These are phyloP conservation scores for Blastobotrys muscicola DNA, from an alignment of 805 yeast species.

Conservation along the genomic window DNA sequence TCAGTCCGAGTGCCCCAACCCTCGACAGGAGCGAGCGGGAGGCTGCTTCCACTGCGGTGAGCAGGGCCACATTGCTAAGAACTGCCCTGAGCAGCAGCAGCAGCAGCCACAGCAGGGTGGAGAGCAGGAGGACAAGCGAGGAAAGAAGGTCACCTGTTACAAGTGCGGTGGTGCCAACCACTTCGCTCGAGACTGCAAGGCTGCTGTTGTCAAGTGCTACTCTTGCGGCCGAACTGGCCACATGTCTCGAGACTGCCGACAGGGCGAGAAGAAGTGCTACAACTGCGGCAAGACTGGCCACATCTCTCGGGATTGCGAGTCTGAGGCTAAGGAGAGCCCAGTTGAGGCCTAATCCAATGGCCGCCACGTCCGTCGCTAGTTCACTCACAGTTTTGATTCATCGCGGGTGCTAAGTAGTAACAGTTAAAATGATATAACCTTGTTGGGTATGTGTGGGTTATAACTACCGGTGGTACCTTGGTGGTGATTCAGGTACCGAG, in stretches of 20 bases:
- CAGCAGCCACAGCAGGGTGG: conserved; percentile 12
- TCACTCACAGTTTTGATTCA: no score
- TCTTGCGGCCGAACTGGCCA: conserved; percentile 86
- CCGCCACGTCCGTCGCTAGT: no score
- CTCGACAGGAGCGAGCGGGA: conserved; percentile 35
- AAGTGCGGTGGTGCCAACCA: conserved; percentile 92
- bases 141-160: conserved; percentile 51
- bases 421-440: no score
- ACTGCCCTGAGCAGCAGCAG: conserved; percentile 36
- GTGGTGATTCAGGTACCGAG: no score
- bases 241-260: conserved; percentile 63
- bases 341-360: not conserved
- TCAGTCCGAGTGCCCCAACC: conserved; percentile 68
- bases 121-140: conserved; percentile 28
- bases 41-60: conserved; percentile 76
- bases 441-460: no score
- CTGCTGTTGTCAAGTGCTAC: conserved; percentile 65
- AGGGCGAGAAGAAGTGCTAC: conserved; percentile 49
- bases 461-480: no score
- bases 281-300: conserved; percentile 70
- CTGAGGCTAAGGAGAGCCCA: not conserved
- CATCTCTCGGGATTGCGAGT: conserved; percentile 65
- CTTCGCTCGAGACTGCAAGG: conserved; percentile 82
- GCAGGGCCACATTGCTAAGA: conserved; percentile 75
- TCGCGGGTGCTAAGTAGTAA: no score